These are phyloP conservation scores for Lepiota subincarnata DNA, from an alignment of 768 basidiomycete species.

Conservation along the genomic window DNA sequence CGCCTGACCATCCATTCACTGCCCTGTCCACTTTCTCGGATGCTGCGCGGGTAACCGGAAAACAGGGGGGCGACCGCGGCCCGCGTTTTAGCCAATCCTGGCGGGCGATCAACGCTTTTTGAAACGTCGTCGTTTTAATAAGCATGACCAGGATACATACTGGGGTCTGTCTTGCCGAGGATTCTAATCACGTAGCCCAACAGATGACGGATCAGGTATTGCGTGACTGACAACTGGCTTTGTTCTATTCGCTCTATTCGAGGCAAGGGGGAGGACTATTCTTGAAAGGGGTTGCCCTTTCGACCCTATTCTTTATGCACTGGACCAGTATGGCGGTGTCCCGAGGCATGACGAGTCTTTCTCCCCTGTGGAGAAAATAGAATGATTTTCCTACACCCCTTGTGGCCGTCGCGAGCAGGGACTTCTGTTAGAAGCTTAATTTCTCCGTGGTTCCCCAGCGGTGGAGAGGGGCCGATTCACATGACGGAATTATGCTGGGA, in stretches of 20 bases:
- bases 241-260: neutral
- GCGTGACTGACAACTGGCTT: neutral
- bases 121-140: neutral
- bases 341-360: neutral
- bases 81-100: neutral
- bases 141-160: neutral
- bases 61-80: neutral
- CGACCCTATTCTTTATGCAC: neutral
- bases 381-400: neutral
- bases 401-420: neutral
- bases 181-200: neutral
- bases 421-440: conserved; percentile 10
- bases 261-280: neutral
- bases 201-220: neutral
- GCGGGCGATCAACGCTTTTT: neutral
- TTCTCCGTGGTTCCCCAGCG: conserved; percentile 6
- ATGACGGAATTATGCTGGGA: conserved; percentile 3
- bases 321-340: neutral
- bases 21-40: neutral
- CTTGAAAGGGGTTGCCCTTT: neutral
- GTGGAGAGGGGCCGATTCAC: neutral
- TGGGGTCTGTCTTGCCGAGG: neutral
- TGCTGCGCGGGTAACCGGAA: conserved; percentile 3
- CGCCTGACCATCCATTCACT: neutral
- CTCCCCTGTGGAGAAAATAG: neutral